Evolutionary conservation across 345 rosid species (phyloP), one percentile per base, ranked within the genome.

Genomic region (Mallotus nudiflorus): DNA sequence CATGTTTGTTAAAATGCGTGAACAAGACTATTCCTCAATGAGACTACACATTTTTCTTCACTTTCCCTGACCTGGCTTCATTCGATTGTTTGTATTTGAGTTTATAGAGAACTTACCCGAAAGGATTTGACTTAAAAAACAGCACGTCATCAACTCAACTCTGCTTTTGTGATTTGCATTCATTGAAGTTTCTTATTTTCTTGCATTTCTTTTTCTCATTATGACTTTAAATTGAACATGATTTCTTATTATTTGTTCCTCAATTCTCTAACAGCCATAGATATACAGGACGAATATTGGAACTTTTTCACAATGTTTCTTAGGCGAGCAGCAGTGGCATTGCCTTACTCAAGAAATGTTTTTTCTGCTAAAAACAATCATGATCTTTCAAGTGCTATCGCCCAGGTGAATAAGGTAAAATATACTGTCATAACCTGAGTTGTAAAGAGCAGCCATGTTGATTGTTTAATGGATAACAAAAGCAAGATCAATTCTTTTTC

Each of bases 351-450:
- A 24, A 77, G 74, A 68, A 77, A 67, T 62, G 63, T 68, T 44
- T 45, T 77, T 22, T 37, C 51, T 49, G 45, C 74, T 51, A 55
- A 46, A 67, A 73, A 33, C 31, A 39, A 35, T 24, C 74, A 24
- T 6, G 74, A 73, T 73, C 31, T 73, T 39, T 19, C 73, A 42
- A 62, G 58, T 62, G 25, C 55, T 18, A 73, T 73, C n/a, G 29
- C 66, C 1, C 74, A 77, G 28, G 35, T 77, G 66, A 77, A 77
- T 48, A 49, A 77, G 70, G 81, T 64, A 61, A 40, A 20, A 54
- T 25, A 27, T 29, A 14, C n/a, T n/a, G n/a, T 29, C 13, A 19
- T 33, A 8, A 29, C n/a, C 44, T 40, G 28, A 37, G 18, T 28
- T 4, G 25, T 37, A 22, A 40, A n/a, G 15, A 22, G 0, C 28